Evolutionary conservation across 1,139 yeast genomes (phyloP), one percentile per base, ranked within the genome.

Genomic region (Zhuliangozyma blackwelliae): DNA sequence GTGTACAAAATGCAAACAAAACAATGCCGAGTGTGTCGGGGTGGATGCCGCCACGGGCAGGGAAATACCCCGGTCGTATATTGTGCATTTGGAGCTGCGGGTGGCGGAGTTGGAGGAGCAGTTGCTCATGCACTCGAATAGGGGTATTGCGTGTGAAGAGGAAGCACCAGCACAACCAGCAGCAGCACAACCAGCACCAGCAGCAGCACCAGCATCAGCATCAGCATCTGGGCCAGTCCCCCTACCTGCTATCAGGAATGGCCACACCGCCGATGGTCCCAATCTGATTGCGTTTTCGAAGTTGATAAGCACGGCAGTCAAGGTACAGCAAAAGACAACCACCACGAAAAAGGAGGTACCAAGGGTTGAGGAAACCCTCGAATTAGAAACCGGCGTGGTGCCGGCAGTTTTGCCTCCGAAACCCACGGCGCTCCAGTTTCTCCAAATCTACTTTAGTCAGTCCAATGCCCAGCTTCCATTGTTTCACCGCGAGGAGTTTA

Each of bases 21-120:
- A 84, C 12, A 76, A 78, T 5, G 81, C 67, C 3, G 85, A 83
- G 12, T 88, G 96, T 59, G 79, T 87, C 16, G 89, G 95, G 0
- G 59, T 86, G 10, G 96, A 89, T 55, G 88, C 95, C 0, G 88
- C 88, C 4, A 85, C 96, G 0, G 95, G 96, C 0, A 65, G 95
- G 40, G 89, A 84, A 46, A 77, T 88, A 1, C 95, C 96, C 0
- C 63, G 97, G 33, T 80, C 89, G 9, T 88, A 89, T 52, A 77
- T 87, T 6, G 73, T 79, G 11, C 83, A 82, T 49, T 61, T 89
- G 39, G 96, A 89, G 53, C 80, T 78, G 38, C 65, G 79, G 29
- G 66, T 88, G 2, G 68, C 72, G 10, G 59, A 62, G 12, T 63
- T 88, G 43, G 89, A 85, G 52, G 49, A 51, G 3, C 63, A 68